Evolutionary conservation across 176 grass and related monocot species (phyloP).

Genomic region (Eleusine indica): DNA sequence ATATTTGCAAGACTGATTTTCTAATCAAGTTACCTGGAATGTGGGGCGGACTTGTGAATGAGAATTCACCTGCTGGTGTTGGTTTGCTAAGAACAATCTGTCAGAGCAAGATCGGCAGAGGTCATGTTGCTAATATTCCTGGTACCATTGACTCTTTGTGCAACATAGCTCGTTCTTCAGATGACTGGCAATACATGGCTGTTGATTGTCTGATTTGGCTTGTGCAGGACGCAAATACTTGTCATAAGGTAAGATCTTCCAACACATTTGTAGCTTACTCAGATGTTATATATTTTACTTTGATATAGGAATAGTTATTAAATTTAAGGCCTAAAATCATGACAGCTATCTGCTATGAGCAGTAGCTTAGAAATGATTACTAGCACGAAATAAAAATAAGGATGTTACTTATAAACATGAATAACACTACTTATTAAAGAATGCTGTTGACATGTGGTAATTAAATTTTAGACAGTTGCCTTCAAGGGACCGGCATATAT

Average conservation of each 20-base stretch:
- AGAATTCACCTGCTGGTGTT: conserved; percentile 96
- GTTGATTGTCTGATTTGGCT: conserved; percentile 98
- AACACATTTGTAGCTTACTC: not conserved
- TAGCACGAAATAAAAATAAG: not conserved
- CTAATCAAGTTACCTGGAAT: conserved; percentile 88
- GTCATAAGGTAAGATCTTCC: conserved; percentile 73
- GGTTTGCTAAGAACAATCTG: conserved; percentile 94
- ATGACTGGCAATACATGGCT: conserved; percentile 99
- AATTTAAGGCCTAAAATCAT: conserved; percentile 25
- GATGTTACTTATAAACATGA: not conserved
- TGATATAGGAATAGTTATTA: not conserved
- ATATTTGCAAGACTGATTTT: conserved; percentile 93
- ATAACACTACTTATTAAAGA: not conserved
- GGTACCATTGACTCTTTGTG: conserved; percentile 82
- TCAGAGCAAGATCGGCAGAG: conserved; percentile 83
- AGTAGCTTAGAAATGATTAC: conserved; percentile 19
- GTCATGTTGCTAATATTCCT: conserved; percentile 74
- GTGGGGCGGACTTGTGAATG: conserved; percentile 99
- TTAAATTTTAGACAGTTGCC: conserved; percentile 8
- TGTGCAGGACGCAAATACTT: conserved; percentile 82
- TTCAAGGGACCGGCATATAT: not conserved
- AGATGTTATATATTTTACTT: not conserved
- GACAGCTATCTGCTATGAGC: not conserved
- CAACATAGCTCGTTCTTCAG: conserved; percentile 96
- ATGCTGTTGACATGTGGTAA: not conserved